Conservation (phyloP, 345 rosid genomes). For the Populus euphratica region DNA sequence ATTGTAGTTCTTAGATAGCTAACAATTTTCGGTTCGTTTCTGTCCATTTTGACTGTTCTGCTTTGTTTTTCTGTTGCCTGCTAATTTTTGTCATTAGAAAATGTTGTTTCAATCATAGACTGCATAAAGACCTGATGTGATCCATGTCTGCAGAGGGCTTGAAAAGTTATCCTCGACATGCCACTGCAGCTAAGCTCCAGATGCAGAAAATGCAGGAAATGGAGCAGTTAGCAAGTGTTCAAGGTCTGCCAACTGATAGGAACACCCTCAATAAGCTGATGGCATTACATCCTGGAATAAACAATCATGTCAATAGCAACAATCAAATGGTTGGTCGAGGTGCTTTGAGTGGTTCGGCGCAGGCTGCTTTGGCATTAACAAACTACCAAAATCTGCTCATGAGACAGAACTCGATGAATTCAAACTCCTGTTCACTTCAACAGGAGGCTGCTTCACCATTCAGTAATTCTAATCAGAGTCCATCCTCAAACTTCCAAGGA, state of each 20-base stretch:
- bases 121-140: not conserved
- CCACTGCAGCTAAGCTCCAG: slow-evolving; percentile 55
- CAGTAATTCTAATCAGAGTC: slow-evolving; percentile 54
- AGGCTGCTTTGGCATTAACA: slow-evolving; percentile 72
- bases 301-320: slow-evolving; percentile 46
- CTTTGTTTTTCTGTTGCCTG: not conserved
- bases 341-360: slow-evolving; percentile 64
- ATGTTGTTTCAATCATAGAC: not conserved
- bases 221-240: slow-evolving; percentile 72
- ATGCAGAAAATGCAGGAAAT: slow-evolving; percentile 80
- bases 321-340: slow-evolving; percentile 57
- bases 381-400: slow-evolving; percentile 67
- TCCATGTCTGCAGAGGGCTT: slow-evolving; percentile 65
- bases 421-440: slow-evolving; percentile 54
- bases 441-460: slow-evolving; percentile 59
- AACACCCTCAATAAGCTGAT: slow-evolving; percentile 77
- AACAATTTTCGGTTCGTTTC: not conserved
- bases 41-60: not conserved
- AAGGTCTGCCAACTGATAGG: slow-evolving; percentile 78
- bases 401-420: slow-evolving; percentile 78
- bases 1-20: not conserved
- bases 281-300: slow-evolving; percentile 60
- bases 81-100: not conserved
- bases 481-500: slow-evolving; percentile 67
- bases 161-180: slow-evolving; percentile 70